These are phyloP conservation scores for Aspergillus sp. DNA, from an alignment of 2,329 filamentous ascomycete species.

Conservation along the genomic window DNA sequence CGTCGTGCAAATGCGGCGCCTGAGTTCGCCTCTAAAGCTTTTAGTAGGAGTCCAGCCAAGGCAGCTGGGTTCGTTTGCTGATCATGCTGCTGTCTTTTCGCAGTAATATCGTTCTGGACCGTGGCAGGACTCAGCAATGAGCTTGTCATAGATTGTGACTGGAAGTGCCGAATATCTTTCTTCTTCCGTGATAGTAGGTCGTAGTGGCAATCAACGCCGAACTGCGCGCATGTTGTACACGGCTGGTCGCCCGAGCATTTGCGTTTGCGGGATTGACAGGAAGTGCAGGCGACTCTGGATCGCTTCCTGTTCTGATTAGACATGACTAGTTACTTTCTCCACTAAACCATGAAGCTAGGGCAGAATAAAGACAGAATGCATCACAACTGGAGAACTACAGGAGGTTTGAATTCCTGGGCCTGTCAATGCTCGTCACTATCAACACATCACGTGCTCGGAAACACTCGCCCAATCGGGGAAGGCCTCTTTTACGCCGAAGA, in stretches of 20 bases:
- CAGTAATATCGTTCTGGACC: slow-evolving; percentile 2
- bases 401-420: background rate
- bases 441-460: background rate
- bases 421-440: background rate
- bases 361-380: background rate
- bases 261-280: slow-evolving; percentile 57
- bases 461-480: background rate
- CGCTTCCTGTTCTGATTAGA: slow-evolving; percentile 37
- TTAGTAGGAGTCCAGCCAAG: slow-evolving; percentile 25
- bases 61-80: slow-evolving; percentile 15
- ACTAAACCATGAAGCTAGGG: background rate
- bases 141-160: slow-evolving; percentile 11
- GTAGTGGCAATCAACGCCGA: slow-evolving; percentile 56
- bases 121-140: slow-evolving; percentile 12
- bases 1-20: slow-evolving; percentile 57
- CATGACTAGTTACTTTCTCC: slow-evolving; percentile 18
- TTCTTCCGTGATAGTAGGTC: slow-evolving; percentile 33
- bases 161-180: slow-evolving; percentile 27
- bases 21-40: slow-evolving; percentile 57
- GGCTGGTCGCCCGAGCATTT: slow-evolving; percentile 57
- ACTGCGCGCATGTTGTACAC: slow-evolving; percentile 55
- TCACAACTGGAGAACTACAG: background rate
- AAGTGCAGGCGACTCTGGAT: slow-evolving; percentile 49
- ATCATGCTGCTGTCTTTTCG: slow-evolving; percentile 13
- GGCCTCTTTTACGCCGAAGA: background rate